Evolutionary conservation across 2,329 filamentous ascomycete genomes (phyloP), one percentile per base, ranked within the genome.

Genomic region (Fonsecaea pugnacius): DNA sequence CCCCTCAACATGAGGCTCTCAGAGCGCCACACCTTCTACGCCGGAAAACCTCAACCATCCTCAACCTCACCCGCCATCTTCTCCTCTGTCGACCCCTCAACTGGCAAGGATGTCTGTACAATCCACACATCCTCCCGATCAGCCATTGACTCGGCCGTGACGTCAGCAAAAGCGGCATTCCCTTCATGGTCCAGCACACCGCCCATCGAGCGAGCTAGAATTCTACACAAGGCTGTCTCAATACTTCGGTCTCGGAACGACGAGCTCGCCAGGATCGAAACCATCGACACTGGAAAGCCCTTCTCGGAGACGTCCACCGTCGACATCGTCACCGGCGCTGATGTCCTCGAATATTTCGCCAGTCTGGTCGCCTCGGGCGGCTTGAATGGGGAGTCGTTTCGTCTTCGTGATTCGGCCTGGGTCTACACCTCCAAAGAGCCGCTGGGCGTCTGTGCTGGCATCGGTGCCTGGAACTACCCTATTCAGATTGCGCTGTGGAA

Each of bases 401-500:
- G 88, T 62, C 81, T 96, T 48, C 84, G 92, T 43, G 82, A 87
- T 57, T 88, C 91, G 70, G 91, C 91, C 3, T 92, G 89, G 85
- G 87, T 95, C 40, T 92, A 93, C 77, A 93, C 90, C 10, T 89
- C 87, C 73, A 94, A 95, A 75, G 89, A 91, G 70, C 84, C 92
- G 4, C 80, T 96, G 18, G 92, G 92, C 30, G 91, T 95, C 14
- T 96, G 91, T 75, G 92, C 86, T 14, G 92, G 91, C 63, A 96
- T 96, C 70, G 92, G 91, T 61, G 92, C 92, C 14, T 96, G 91
- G 91, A 96, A 96, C 78, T 96, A 96, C 74, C 92, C 92, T 12
- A 90, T 96, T 69, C 91, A 96, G 76, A 96, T 96, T 70, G 91
- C 91, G 8, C 82, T 96, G 1, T 96, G 91, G 91, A 96, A 96